Conservation (phyloP, 371 early-diverging fungal species). For the Circinella umbellata region DNA sequence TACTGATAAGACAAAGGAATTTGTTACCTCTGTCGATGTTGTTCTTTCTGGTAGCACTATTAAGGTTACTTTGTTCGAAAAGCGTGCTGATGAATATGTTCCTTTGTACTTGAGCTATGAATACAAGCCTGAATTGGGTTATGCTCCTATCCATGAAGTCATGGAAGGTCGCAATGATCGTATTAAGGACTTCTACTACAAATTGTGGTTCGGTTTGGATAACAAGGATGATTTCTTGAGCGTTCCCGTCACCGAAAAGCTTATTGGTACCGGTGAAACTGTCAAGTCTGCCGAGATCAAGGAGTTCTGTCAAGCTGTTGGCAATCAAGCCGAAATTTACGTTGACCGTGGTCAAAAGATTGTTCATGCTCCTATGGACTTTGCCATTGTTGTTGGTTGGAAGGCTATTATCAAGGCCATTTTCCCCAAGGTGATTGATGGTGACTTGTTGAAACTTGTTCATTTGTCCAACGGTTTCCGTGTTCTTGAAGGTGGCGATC, state of each 20-base stretch:
- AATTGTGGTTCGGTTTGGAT: conserved; percentile 82
- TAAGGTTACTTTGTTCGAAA: conserved; percentile 74
- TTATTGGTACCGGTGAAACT: conserved; percentile 68
- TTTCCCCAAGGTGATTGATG: conserved; percentile 93
- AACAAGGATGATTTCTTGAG: conserved; percentile 57
- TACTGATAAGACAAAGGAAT: conserved; percentile 57
- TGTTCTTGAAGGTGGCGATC: conserved; percentile 77
- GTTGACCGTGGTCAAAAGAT: conserved; percentile 67
- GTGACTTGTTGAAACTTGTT: conserved; percentile 90
- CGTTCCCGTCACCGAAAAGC: conserved; percentile 61
- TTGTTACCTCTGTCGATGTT: conserved; percentile 67
- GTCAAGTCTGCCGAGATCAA: conserved; percentile 70
- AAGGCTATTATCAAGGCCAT: conserved; percentile 92
- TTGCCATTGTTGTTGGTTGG: conserved; percentile 95
- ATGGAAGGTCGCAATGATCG: conserved; percentile 94
- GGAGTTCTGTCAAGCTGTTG: conserved; percentile 88
- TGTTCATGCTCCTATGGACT: conserved; percentile 91
- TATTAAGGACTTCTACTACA: conserved; percentile 91
- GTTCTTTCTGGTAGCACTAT: conserved; percentile 68
- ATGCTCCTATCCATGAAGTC: conserved; percentile 89
- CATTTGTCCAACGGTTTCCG: conserved; percentile 95
- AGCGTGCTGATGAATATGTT: conserved; percentile 67
- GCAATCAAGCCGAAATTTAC: conserved; percentile 91
- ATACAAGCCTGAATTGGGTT: conserved; percentile 83
- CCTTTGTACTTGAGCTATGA: conserved; percentile 80